Base-by-base conservation (phyloP, 768 basidiomycete species). In the Boletellus emodensis region DNA sequence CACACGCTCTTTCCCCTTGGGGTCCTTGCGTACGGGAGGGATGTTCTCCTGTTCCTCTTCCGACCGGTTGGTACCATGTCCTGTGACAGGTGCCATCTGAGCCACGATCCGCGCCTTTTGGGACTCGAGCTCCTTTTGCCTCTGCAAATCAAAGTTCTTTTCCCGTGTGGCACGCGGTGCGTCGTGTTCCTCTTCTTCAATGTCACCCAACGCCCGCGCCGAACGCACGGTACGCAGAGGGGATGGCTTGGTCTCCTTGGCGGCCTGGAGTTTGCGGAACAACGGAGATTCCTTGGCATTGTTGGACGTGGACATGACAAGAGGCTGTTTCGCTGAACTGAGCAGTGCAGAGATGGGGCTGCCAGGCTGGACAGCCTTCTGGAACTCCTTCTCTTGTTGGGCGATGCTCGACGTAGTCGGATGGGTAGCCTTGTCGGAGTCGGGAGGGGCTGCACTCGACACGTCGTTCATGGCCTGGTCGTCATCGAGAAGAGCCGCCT, bases 341-440 rank as follows among this genome's bases (percentile, higher is more conserved):
- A 99, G 78, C 43, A 99, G 72, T 3, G 90, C 91, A 26, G 90
- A 90, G 52, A 99, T 94, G 1, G 96, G 96, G 54, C 87, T 90
- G 38, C 90, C 93, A 6, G 94, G 95, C 63, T 94, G 91, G 1
- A 98, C 90, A 2, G 94, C 96, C 61, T 87, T 85, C 73, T 89
- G 87, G 84, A 98, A 97, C 68, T 98, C 96, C 66, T 87, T 86
- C 79, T 99, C 96, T 63, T 92, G 90, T 60, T 91, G 80, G 3
- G 85, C 85, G 50, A 87, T 83, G 40, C 76, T 86, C 12, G 79
- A 80, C 14, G 78, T 79, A 47, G 76, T 73, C 42, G 72, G 77
- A 62, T 74, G 76, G 38, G 51, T 51, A 14, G 55, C 51, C 44
- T 54, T 58, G 18, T 63, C 59, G 1, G 62, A 22, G 6, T 51